Conservation (phyloP, 176 grass and related monocot species). For the Ananas comosus region DNA sequence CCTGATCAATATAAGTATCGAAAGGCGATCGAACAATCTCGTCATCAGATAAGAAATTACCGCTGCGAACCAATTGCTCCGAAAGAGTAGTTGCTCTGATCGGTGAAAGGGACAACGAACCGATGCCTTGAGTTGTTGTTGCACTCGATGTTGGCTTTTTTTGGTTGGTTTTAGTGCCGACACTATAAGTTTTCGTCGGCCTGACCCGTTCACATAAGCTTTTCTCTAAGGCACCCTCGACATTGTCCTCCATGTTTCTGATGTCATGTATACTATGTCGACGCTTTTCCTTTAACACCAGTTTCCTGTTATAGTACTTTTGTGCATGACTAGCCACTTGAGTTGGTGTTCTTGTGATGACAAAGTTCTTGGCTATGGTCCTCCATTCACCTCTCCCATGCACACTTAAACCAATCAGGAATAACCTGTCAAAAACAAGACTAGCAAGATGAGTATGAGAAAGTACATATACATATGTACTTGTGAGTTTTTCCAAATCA, state of each 20-base stretch:
- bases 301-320: neutral
- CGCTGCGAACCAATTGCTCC: neutral
- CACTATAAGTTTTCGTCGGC: neutral
- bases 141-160: neutral
- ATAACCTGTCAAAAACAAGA: neutral
- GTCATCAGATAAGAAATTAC: neutral
- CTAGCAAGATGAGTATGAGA: neutral
- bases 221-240: neutral
- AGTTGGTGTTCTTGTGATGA: constrained; percentile 1
- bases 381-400: constrained; percentile 7
- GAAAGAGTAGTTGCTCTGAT: neutral
- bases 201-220: neutral
- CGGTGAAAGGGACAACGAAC: neutral
- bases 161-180: neutral
- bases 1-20: neutral
- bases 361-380: constrained; percentile 8
- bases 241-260: neutral
- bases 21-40: neutral
- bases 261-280: constrained; percentile 1
- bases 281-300: neutral
- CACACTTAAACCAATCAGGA: neutral
- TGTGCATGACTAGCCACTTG: neutral
- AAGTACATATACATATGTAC: neutral
- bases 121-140: neutral
- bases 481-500: neutral